Percentiles rank a stretch among this genome's conserved stretches.
Evolutionary conservation across 108 stramenopile species (phyloP).

Genomic region (Nitzschia inconspicua): DNA sequence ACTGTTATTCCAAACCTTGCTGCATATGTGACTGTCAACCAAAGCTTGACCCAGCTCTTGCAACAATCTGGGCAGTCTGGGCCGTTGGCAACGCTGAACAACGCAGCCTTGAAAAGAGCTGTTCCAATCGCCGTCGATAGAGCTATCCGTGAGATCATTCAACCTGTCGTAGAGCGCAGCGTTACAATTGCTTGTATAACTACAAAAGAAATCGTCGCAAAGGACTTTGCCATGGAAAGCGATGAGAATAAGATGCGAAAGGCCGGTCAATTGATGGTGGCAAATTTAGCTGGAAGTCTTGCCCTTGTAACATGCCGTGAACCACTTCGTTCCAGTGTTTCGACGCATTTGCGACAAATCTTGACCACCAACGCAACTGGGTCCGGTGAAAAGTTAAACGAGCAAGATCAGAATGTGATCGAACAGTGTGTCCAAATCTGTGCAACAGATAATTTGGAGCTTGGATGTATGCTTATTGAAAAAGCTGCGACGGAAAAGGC

Average conservation of each 20-base stretch:
- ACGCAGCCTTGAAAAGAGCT: constrained; percentile 75
- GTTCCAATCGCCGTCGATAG: constrained; percentile 95
- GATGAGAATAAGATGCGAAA: constrained; percentile 94
- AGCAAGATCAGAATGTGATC: constrained; percentile 72
- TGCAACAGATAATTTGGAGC: constrained; percentile 93
- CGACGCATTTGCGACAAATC: constrained; percentile 92
- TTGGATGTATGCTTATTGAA: constrained; percentile 98
- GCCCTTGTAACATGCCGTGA: constrained; percentile 97
- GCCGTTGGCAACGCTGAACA: constrained; percentile 46
- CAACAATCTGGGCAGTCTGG: constrained; percentile 59
- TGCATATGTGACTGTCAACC: constrained; percentile 92
- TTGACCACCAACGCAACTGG: constrained; percentile 43
- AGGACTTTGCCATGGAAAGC: constrained; percentile 98
- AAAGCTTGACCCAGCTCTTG: constrained; percentile 81
- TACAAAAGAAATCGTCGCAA: constrained; percentile 95
- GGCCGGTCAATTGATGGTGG: constrained; percentile 97
- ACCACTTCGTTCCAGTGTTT: constrained; percentile 91
- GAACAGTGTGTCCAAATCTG: constrained; percentile 94
- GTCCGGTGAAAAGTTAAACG: constrained; percentile 46
- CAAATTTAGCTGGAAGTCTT: constrained; percentile 95
- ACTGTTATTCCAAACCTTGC: constrained; percentile 97
- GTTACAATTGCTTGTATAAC: constrained; percentile 99
- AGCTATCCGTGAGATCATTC: constrained; percentile 98
- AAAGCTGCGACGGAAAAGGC: constrained; percentile 99
- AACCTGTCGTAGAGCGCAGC: constrained; percentile 96